Base-by-base conservation (phyloP, 495 filamentous ascomycete species). In the Xylaria flabelliformis region DNA sequence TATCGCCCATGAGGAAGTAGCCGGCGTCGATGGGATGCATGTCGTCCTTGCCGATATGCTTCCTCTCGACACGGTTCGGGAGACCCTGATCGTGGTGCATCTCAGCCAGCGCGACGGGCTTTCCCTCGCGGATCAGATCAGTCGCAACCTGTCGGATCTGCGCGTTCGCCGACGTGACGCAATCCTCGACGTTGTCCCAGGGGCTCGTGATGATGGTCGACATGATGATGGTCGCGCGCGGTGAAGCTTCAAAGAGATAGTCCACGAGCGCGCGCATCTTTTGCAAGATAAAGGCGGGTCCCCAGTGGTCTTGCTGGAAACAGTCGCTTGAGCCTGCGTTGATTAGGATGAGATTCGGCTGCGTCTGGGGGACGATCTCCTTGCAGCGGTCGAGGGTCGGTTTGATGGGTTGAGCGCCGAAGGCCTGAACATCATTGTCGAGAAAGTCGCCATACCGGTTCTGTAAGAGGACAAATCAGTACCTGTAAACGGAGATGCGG, bases 1-100 rank as follows among this genome's bases (percentile, higher is more conserved):
- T 80, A n/a, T 76, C 75, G 17, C 82, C 85, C 83, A 87, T 85
- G 71, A 83, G 81, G 48, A 75, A 73, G 69, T 87, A 87, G 1
- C 84, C 83, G n/a, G 41, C 69, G 67, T 86, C 82, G 42, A 80
- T 85, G 2, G 84, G 85, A 72, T 86, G 85, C 68, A 74, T 71
- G 63, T 76, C 62, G 63, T 78, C 74, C 39, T 51, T 50, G 13
- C 74, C 68, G 72, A 80, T 75, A 77, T 78, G 64, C 65, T 72
- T 61, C 66, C 61, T 67, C 79, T 71, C 50, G 50, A 78, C 71
- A 41, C 77, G 75, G 74, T 81, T 65, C 59, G 82, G 64, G 6
- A 76, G 21, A 46, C 70, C 70, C 72, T 81, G 67, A 42, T 76
- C 71, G 59, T 58, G 68, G 50, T 80, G 73, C 71, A 77, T 78